phyloP scores from a whole-genome alignment of 495 filamentous ascomycete species.

The Hyaloscypha variabilis region DNA sequence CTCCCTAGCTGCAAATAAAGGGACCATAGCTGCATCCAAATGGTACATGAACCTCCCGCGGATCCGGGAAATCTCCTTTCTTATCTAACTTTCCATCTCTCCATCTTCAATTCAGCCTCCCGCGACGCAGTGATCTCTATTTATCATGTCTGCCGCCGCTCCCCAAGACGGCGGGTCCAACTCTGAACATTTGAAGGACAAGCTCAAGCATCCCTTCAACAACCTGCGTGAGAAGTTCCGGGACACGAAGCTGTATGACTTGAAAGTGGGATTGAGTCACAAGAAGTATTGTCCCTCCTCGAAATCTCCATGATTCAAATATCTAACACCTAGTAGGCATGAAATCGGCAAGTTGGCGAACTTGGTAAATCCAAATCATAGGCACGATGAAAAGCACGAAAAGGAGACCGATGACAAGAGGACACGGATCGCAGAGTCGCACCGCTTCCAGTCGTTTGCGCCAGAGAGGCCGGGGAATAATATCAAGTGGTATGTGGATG shows the following conservation, averaged over 20 bases:
- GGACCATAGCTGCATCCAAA: background rate
- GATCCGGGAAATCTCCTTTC: background rate
- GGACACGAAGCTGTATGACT: slow-evolving; percentile 45
- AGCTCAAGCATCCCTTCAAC: slow-evolving; percentile 32
- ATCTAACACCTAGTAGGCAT: slow-evolving; percentile 39
- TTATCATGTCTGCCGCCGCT: slow-evolving; percentile 24
- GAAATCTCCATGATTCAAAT: background rate
- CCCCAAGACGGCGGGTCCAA: slow-evolving; percentile 30
- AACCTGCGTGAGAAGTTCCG: slow-evolving; percentile 49
- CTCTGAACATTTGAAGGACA: slow-evolving; percentile 28
- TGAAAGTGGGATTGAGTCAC: slow-evolving; percentile 48
- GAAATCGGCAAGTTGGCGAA: slow-evolving; percentile 58
- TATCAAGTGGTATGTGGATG: slow-evolving; percentile 97
- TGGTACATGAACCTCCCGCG: background rate
- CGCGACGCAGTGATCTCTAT: background rate
- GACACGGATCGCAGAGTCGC: slow-evolving; percentile 66
- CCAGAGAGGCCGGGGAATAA: slow-evolving; percentile 82
- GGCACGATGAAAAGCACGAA: slow-evolving; percentile 94
- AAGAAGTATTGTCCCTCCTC: slow-evolving; percentile 41
- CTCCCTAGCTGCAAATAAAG: background rate
- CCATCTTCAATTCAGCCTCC: background rate
- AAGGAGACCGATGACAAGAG: slow-evolving; percentile 81
- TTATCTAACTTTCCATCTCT: background rate
- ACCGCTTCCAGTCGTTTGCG: slow-evolving; percentile 88
- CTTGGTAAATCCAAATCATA: slow-evolving; percentile 82